Percentiles rank a stretch among this genome's conserved stretches.
Conservation (phyloP, 2,329 filamentous ascomycete species). For the Colletotrichum echinochloae region DNA sequence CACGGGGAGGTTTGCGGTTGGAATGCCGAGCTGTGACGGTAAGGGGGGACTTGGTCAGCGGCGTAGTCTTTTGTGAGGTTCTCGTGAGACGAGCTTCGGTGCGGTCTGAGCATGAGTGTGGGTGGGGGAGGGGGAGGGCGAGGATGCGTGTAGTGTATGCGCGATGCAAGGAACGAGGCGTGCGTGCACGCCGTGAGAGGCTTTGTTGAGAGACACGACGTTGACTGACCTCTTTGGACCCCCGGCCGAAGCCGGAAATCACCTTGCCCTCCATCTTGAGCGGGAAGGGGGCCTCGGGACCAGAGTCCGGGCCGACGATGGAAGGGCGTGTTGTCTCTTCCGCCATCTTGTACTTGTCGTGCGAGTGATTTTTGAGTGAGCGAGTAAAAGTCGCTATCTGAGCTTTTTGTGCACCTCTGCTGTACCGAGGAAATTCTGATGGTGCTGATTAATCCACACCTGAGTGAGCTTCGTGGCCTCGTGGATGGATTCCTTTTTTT, state of each 20-base stretch:
- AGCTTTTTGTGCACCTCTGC: neutral
- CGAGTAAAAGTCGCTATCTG: neutral
- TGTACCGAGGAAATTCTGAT: neutral
- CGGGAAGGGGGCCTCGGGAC: constrained; percentile 84
- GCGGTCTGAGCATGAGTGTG: neutral
- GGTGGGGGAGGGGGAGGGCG: neutral
- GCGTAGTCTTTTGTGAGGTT: constrained; percentile 9
- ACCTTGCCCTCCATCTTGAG: constrained; percentile 87
- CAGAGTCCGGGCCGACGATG: constrained; percentile 78
- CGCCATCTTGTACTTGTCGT: constrained; percentile 9
- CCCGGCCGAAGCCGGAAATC: constrained; percentile 92
- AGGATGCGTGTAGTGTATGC: neutral
- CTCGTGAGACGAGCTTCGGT: neutral
- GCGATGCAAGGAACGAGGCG: neutral
- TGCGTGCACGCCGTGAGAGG: constrained; percentile 4
- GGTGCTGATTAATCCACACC: constrained; percentile 25
- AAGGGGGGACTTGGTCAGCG: constrained; percentile 8
- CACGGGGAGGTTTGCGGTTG: constrained; percentile 91
- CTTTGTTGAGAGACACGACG: neutral
- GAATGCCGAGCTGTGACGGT: constrained; percentile 82
- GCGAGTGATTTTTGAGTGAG: neutral
- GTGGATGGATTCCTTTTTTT: neutral
- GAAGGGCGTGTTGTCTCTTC: constrained; percentile 64
- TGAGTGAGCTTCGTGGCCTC: neutral
- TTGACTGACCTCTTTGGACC: constrained; percentile 82